Conservation (phyloP, 2,329 filamentous ascomycete species). For the Tolypocladium album region DNA sequence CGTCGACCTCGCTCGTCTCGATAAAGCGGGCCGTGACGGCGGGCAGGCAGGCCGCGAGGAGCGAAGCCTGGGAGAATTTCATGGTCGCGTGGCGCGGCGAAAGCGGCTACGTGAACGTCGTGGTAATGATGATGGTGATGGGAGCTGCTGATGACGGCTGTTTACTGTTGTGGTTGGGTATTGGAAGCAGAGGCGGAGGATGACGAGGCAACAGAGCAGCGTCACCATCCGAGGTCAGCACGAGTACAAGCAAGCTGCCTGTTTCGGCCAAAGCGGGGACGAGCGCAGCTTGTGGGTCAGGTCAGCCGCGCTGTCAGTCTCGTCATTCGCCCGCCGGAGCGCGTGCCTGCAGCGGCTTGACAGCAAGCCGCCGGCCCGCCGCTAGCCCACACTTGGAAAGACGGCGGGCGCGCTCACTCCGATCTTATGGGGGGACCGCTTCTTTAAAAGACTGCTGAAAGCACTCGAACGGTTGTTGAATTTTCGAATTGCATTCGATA, state of each 20-base stretch:
- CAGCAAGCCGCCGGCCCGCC: not conserved
- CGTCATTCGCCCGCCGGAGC: not conserved
- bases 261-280: not conserved
- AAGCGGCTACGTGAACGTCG: not conserved
- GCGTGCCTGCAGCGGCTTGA: not conserved
- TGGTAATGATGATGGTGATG: not conserved
- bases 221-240: not conserved
- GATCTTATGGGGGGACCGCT: too few species aligned
- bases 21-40: conserved; percentile 45
- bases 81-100: conserved; percentile 18
- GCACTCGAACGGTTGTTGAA: too few species aligned
- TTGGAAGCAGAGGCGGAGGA: not conserved
- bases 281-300: not conserved
- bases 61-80: conserved; percentile 41
- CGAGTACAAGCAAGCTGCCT: not conserved
- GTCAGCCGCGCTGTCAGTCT: not conserved
- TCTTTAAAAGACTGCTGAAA: too few species aligned
- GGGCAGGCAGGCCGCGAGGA: conserved; percentile 44
- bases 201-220: not conserved
- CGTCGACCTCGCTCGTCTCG: conserved; percentile 36
- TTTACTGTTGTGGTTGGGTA: not conserved
- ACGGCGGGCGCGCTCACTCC: too few species aligned
- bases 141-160: not conserved
- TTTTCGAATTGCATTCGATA: too few species aligned
- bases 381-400: not conserved